Evolutionary conservation across 345 rosid species (phyloP), one percentile per base, ranked within the genome.

Genomic region (Arabis hirsuta): DNA sequence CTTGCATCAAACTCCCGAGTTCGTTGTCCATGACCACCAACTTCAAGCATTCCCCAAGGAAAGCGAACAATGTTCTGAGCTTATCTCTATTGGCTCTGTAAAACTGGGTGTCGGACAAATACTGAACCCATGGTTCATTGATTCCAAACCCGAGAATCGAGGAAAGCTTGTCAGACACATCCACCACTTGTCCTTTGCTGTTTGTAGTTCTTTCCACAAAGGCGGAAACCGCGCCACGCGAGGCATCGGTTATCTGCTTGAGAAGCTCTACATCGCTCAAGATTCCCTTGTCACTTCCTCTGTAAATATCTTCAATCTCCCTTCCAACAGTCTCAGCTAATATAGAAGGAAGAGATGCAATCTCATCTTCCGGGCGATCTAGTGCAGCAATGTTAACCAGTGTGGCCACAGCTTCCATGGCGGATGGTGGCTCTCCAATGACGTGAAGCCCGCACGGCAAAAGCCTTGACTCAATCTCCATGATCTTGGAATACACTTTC

Each of bases 351-450:
- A 95, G 87, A 0, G 96, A 82, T 12, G 82, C 66, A 44, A 95
- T 95, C 29, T 68, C 87, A 0, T 91, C 99, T 50, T 95, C 97
- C 0, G 93, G 93, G 10, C 99, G 97, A 72, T 95, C 85, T 16
- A 95, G 60, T 2, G 97, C 97, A 16, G 99, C 99, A 68, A 95
- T 95, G 73, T 95, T 95, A 4, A 95, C 99, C 42, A 95, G 67
- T 19, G 99, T 95, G 12, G 99, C 99, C 67, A 95, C 86, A 20
- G 97, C 99, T 84, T 95, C 99, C 88, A 91, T 66, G 12, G 99
- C 96, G 0, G 99, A 87, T 31, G 99, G 99, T 58, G 99, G 99
- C 85, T 95, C 99, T 55, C 99, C 97, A 38, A 95, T 90, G 65
- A 95, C 82, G 16, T 95, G 99, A 66, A 95, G 99, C 45, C 99